Percentiles rank a stretch among this genome's conserved stretches.
Evolutionary conservation across 2,329 filamentous ascomycete genomes (phyloP).

Genomic region (Fusarium mundagurra): DNA sequence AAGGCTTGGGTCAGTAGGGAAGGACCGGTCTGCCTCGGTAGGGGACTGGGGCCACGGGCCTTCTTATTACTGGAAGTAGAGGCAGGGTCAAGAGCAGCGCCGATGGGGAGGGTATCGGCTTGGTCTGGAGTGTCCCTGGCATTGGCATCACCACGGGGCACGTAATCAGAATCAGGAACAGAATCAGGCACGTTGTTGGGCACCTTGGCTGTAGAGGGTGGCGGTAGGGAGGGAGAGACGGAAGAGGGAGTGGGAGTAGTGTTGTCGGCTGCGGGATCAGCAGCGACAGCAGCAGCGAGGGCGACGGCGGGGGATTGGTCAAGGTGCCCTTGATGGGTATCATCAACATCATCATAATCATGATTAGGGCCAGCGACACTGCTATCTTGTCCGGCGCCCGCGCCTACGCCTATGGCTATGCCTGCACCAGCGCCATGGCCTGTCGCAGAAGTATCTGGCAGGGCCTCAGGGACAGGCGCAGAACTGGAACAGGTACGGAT

Average conservation of each 20-base stretch:
- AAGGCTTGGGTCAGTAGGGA: slow-evolving; percentile 67
- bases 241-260: slow-evolving; percentile 39
- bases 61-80: slow-evolving; percentile 54
- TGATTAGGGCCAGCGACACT: slow-evolving; percentile 32
- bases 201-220: slow-evolving; percentile 37
- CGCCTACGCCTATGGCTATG: background rate
- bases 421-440: slow-evolving; percentile 9
- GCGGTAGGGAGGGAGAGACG: slow-evolving; percentile 32
- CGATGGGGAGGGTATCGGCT: slow-evolving; percentile 17
- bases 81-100: slow-evolving; percentile 9
- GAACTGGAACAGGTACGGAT: background rate
- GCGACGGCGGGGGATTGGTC: slow-evolving; percentile 24
- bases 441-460: slow-evolving; percentile 33
- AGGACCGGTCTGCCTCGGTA: slow-evolving; percentile 59
- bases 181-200: slow-evolving; percentile 40
- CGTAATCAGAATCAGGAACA: slow-evolving; percentile 41
- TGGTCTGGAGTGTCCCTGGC: slow-evolving; percentile 31
- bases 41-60: slow-evolving; percentile 50
- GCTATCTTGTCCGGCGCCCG: slow-evolving; percentile 11
- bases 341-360: slow-evolving; percentile 38
- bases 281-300: slow-evolving; percentile 27
- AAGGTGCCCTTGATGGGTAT: slow-evolving; percentile 29
- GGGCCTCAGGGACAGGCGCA: slow-evolving; percentile 10
- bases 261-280: slow-evolving; percentile 30
- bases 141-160: slow-evolving; percentile 39